Evolutionary conservation across 2,329 filamentous ascomycete species (phyloP), one percentile per base, ranked within the genome.

Genomic region (Stagonosporopsis vannaccii): DNA sequence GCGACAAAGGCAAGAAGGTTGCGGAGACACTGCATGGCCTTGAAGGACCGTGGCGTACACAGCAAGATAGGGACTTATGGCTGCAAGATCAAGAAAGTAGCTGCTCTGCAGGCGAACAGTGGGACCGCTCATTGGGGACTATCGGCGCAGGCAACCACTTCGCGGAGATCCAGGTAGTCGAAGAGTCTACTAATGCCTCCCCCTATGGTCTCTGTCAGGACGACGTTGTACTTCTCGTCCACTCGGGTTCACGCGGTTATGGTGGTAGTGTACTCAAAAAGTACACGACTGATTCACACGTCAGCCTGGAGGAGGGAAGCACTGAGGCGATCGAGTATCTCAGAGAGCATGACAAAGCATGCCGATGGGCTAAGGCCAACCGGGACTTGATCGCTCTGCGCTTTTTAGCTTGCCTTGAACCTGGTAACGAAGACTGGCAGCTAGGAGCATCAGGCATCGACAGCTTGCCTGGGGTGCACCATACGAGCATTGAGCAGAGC

Each of bases 81-180:
- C 61, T 77, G 2, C 44, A 48, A 48, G 61, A 66, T 32, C 56
- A 51, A 0, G 35, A 51, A 2, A 58, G 57, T 7, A 65, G 51
- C 25, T 71, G 55, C 40, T 61, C 67, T 20, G 69, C 69, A 9
- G 73, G 73, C 1, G 46, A 64, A 48, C 56, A 72, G 44, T 77
- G 70, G 70, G 73, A 76, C 53, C 40, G 22, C 12, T 55, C 61
- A 2, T 51, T 77, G 4, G 75, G 76, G 3, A 78, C 75, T 3
- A 77, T 77, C 45, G 74, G 75, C 6, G 71, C 71, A 8, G 75
- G 75, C 0, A 75, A 77, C 47, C 74, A 77, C 47, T 76, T 78
- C 33, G 75, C 72, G 22, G 75, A 78, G 54, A 61, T 76, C 13
- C 74, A 78, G 51, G 66, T 77, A 1, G 70, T 78, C 1, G 75